A percentile compares a stretch with the other conserved stretches of the same genome.
These are phyloP conservation scores for Emmonsia crescens DNA, from an alignment of 2,329 filamentous ascomycete genomes.

Conservation along the genomic window DNA sequence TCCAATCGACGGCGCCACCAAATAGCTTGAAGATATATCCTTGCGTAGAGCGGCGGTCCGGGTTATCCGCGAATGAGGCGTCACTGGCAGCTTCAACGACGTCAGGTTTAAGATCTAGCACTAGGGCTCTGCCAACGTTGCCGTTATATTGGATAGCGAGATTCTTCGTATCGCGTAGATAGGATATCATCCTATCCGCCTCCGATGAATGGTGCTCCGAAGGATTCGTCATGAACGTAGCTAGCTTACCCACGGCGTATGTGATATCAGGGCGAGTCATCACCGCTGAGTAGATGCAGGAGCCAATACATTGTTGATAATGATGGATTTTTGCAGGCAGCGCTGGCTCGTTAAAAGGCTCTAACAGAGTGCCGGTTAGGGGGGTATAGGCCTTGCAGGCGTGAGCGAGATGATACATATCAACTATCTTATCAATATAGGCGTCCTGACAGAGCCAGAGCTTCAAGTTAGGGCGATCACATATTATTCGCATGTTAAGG, in stretches of 20 bases:
- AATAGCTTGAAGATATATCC: not conserved
- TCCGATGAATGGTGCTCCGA: not conserved
- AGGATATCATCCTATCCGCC: not conserved
- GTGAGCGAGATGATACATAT: not conserved
- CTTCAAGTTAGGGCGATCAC: not conserved
- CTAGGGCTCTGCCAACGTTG: not conserved
- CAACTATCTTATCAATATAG: not conserved
- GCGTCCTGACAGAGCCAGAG: not conserved
- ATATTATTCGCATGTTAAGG: not conserved
- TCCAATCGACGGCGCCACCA: not conserved
- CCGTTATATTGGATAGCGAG: not conserved
- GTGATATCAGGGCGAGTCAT: not conserved
- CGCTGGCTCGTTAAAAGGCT: not conserved
- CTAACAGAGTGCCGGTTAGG: not conserved
- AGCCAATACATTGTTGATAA: not conserved
- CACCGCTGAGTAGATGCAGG: not conserved
- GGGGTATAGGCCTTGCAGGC: not conserved
- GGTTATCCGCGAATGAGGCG: not conserved
- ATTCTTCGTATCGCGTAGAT: not conserved
- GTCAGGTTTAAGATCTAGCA: not conserved
- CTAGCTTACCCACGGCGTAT: not conserved
- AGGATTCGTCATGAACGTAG: not conserved
- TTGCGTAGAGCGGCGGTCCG: not conserved
- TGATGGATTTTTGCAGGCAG: not conserved
- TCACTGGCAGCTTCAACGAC: not conserved